Percentiles rank a stretch among this genome's conserved stretches.
These are phyloP conservation scores for Umbelopsis isabellina DNA, from an alignment of 192 early-diverging fungal genomes.

Conservation along the genomic window DNA sequence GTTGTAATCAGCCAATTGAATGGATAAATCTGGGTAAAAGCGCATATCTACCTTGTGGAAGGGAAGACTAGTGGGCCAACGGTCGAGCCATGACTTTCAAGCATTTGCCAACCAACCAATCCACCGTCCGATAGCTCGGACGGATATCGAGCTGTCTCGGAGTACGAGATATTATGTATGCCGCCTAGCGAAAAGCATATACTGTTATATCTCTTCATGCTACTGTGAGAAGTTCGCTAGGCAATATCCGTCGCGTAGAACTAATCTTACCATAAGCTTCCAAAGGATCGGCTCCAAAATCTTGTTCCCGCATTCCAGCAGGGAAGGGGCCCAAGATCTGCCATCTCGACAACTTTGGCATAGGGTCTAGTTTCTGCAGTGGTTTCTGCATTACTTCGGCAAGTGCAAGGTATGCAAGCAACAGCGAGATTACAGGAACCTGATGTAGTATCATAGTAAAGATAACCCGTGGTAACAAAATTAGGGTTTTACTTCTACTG, in stretches of 20 bases:
- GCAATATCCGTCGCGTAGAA: not conserved
- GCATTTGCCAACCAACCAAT: slow-evolving; percentile 57
- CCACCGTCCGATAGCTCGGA: slow-evolving; percentile 70
- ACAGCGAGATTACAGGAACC: not conserved
- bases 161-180: slow-evolving; percentile 59
- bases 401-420: not conserved
- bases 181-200: slow-evolving; percentile 53
- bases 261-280: slow-evolving; percentile 64
- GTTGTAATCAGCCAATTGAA: not conserved
- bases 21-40: slow-evolving; percentile 5
- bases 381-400: not conserved
- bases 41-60: slow-evolving; percentile 40
- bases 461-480: not conserved
- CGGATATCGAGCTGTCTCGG: slow-evolving; percentile 50
- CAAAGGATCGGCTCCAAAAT: slow-evolving; percentile 72
- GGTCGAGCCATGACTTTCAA: slow-evolving; percentile 49
- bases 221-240: no score
- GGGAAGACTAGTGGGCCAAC: slow-evolving; percentile 57
- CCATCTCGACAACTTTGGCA: slow-evolving; percentile 12
- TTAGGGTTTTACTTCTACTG: not conserved
- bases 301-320: slow-evolving; percentile 57
- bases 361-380: not conserved
- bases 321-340: slow-evolving; percentile 74
- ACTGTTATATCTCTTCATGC: not conserved
- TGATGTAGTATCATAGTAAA: not conserved